Conservation (phyloP, 495 filamentous ascomycete species). For the Immersiella caudata region DNA sequence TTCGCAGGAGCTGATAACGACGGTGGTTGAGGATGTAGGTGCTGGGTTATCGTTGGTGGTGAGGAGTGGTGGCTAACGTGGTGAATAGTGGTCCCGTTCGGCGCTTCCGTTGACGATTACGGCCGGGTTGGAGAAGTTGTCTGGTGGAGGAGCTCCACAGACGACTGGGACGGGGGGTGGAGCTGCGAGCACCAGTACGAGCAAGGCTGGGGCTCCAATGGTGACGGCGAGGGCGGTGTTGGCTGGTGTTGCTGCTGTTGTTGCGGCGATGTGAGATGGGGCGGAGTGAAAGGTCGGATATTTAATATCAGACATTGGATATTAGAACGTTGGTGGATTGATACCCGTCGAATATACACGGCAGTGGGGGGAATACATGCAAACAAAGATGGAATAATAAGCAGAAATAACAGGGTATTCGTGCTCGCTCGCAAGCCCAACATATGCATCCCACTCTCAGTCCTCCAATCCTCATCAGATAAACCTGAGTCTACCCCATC, state of each 20-base stretch:
- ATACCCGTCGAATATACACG: not conserved
- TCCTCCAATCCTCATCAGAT: no score
- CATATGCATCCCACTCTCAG: no score
- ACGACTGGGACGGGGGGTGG: conserved; percentile 24
- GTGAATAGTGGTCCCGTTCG: not conserved
- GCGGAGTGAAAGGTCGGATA: conserved; percentile 28
- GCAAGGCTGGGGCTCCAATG: conserved; percentile 38
- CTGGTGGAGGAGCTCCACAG: conserved; percentile 23
- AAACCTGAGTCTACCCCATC: no score
- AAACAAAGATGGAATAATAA: no score
- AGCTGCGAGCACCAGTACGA: conserved; percentile 32
- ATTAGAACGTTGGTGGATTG: not conserved
- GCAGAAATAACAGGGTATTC: no score
- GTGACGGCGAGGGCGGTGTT: conserved; percentile 39
- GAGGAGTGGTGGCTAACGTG: not conserved
- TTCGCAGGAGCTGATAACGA: not conserved
- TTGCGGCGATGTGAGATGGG: conserved; percentile 18
- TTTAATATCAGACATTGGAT: not conserved
- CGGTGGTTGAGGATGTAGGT: not conserved
- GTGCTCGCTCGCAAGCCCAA: no score
- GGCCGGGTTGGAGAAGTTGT: not conserved
- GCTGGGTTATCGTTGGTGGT: not conserved
- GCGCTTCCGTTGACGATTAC: conserved; percentile 19
- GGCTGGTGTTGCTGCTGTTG: conserved; percentile 33
- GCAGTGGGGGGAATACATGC: no score